These are phyloP conservation scores for Cladorrhinum sp. DNA, from an alignment of 2,329 filamentous ascomycete species.

Conservation along the genomic window DNA sequence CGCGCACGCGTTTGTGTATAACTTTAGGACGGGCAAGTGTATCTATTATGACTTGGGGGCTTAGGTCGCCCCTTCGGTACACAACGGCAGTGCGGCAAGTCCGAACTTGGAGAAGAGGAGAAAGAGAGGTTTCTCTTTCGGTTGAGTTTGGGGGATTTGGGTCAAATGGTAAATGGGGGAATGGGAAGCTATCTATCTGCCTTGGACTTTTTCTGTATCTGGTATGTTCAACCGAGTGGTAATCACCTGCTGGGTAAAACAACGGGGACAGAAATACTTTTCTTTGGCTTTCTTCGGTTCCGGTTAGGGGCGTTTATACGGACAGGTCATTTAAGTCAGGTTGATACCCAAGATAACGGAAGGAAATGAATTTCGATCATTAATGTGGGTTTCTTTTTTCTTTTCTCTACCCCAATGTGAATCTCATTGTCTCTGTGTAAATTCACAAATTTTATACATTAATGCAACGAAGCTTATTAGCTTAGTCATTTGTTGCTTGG, in stretches of 20 bases:
- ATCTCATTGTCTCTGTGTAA: not conserved
- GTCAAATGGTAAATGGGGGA: not conserved
- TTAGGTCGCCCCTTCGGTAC: conserved; percentile 26
- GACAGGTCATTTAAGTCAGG: not conserved
- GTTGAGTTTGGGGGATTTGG: not conserved
- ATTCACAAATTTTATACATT: not conserved
- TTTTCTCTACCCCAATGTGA: too few relatives aligned
- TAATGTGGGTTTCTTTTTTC: too few relatives aligned
- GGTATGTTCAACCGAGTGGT: too few relatives aligned
- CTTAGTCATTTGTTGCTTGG: not conserved
- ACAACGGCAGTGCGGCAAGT: not conserved
- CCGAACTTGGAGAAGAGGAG: not conserved
- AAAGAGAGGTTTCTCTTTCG: not conserved
- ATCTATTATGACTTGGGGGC: conserved; percentile 76
- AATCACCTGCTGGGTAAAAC: too few relatives aligned
- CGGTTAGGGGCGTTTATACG: not conserved
- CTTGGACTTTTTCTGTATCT: too few relatives aligned
- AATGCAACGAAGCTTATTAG: too few relatives aligned
- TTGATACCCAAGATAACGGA: not conserved
- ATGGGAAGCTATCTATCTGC: too few relatives aligned
- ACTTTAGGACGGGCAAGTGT: conserved; percentile 80
- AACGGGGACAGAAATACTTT: too few relatives aligned
- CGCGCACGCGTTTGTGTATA: conserved; percentile 83
- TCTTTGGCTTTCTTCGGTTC: not conserved
- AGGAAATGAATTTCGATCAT: not conserved